Evolutionary conservation across 2,329 filamentous ascomycete genomes (phyloP).

Genomic region (Stenocarpella maydis): DNA sequence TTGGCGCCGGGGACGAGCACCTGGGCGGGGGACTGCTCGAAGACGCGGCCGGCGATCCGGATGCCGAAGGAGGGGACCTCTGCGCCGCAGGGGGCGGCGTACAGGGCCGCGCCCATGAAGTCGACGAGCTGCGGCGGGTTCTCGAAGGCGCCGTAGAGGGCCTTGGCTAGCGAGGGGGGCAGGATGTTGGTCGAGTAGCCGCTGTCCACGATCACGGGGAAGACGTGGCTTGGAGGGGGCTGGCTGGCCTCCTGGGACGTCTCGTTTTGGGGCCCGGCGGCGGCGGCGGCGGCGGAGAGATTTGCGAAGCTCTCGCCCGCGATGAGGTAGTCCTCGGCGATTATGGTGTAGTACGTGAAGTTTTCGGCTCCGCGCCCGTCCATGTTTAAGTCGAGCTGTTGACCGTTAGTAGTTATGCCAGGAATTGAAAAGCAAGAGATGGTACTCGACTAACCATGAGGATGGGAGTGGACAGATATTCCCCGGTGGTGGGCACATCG

Average conservation of each 20-base stretch:
- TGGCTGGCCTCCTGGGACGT: not conserved
- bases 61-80: slow-evolving; percentile 43
- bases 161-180: slow-evolving; percentile 35
- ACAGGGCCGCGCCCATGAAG: slow-evolving; percentile 35
- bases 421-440: not conserved
- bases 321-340: slow-evolving; percentile 32
- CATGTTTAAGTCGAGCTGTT: slow-evolving; percentile 17
- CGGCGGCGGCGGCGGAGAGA: not conserved
- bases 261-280: not conserved
- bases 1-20: slow-evolving; percentile 40
- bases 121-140: slow-evolving; percentile 38
- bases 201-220: slow-evolving; percentile 32
- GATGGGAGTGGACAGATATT: slow-evolving; percentile 24
- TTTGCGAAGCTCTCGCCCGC: slow-evolving; percentile 17
- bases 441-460: not conserved
- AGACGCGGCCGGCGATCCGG: slow-evolving; percentile 39
- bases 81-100: slow-evolving; percentile 42
- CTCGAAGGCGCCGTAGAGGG: slow-evolving; percentile 39
- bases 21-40: slow-evolving; percentile 39
- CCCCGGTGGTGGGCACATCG: slow-evolving; percentile 22
- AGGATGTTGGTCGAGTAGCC: slow-evolving; percentile 28
- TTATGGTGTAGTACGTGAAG: slow-evolving; percentile 32
- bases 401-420: not conserved
- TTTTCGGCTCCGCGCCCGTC: slow-evolving; percentile 15
- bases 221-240: not conserved